phyloP scores from a whole-genome alignment of 139 green algal species.

The Closterium sp. region DNA sequence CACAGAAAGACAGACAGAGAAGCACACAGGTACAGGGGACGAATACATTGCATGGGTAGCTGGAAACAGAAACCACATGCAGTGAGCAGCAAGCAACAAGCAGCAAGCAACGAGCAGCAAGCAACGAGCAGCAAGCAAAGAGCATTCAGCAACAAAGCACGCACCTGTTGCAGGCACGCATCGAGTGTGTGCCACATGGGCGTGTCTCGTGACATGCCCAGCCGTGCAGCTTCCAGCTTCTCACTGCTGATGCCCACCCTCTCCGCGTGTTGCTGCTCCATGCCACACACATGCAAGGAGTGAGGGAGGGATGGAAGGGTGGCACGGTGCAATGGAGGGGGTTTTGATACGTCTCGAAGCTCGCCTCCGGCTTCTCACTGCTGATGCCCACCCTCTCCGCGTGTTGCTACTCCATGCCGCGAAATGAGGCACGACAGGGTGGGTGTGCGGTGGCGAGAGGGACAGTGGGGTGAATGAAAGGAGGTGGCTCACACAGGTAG shows the following conservation, averaged over 20 bases:
- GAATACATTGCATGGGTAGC: background rate
- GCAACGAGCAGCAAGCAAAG: background rate
- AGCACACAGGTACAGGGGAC: background rate
- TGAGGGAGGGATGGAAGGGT: background rate
- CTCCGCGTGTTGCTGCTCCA: conserved; percentile 10
- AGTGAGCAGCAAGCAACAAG: background rate
- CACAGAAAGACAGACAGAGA: background rate
- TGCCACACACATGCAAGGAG: background rate
- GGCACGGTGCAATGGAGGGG: background rate
- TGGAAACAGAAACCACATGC: background rate
- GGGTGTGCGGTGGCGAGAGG: no score
- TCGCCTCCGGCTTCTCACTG: no score
- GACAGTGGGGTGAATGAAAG: no score
- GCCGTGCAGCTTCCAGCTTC: conserved; percentile 63
- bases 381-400: no score
- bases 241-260: conserved; percentile 49
- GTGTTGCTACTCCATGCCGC: no score
- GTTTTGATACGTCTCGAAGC: no score
- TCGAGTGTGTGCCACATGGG: conserved; percentile 74
- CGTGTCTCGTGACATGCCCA: conserved; percentile 55
- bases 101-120: background rate
- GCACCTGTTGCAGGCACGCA: conserved; percentile 53
- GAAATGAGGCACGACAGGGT: no score
- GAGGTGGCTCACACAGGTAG: no score
- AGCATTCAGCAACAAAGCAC: background rate